Evolutionary conservation across 2,329 filamentous ascomycete species (phyloP).

Genomic region (Botrytis sinoallii): DNA sequence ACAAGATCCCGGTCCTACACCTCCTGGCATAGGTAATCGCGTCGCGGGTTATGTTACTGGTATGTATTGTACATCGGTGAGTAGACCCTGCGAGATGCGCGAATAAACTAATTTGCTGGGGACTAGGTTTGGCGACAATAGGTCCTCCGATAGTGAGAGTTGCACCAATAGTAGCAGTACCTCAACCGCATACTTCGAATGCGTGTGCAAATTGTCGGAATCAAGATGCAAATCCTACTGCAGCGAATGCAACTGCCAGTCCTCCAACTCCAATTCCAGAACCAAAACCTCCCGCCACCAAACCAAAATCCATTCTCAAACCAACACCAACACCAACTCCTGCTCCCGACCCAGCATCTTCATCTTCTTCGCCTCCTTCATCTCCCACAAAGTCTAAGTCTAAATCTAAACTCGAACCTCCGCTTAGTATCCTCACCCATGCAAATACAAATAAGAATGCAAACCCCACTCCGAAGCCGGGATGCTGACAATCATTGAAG

Average conservation of each 20-base stretch:
- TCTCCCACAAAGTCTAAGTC: neutral
- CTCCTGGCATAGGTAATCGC: neutral
- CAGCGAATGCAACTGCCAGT: neutral
- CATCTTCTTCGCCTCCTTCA: neutral
- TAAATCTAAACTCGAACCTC: neutral
- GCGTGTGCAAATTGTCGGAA: neutral
- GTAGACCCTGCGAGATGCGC: neutral
- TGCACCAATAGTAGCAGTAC: neutral
- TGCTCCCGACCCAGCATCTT: neutral
- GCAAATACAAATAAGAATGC: neutral
- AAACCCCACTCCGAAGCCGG: neutral
- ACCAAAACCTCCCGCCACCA: neutral
- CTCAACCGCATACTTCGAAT: neutral
- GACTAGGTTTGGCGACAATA: neutral
- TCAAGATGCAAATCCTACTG: neutral
- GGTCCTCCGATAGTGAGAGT: neutral
- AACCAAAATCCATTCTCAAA: neutral
- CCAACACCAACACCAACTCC: too few species aligned
- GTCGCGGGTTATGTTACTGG: neutral
- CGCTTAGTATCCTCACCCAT: neutral
- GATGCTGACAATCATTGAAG: neutral
- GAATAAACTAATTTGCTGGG: neutral
- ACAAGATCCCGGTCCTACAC: neutral
- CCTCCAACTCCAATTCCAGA: neutral
- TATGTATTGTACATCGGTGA: constrained; percentile 9